Evolutionary conservation across 805 yeast genomes (phyloP).

Genomic region (Candida vaughaniae): DNA sequence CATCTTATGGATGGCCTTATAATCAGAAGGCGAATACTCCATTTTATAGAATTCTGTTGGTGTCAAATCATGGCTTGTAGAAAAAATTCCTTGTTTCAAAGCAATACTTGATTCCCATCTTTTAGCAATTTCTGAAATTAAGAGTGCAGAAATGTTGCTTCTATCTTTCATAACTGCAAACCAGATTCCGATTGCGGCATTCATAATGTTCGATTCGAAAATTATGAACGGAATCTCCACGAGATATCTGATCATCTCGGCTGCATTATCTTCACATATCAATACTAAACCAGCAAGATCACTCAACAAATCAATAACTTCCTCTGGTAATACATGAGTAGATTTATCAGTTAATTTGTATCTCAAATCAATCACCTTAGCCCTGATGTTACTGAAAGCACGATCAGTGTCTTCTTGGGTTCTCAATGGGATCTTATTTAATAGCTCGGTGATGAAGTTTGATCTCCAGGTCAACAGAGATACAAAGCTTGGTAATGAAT

Average conservation of each 20-base stretch:
- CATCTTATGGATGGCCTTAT: conserved; percentile 50
- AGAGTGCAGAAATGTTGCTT: conserved; percentile 53
- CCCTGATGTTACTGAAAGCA: conserved; percentile 27
- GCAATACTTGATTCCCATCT: conserved; percentile 69
- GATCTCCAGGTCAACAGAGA: conserved; percentile 76
- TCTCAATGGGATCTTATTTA: conserved; percentile 28
- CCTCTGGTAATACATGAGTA: conserved; percentile 17
- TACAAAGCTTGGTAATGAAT: conserved; percentile 69
- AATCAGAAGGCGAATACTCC: conserved; percentile 89
- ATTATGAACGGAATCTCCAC: conserved; percentile 70
- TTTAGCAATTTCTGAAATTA: conserved; percentile 66
- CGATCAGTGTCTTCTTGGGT: conserved; percentile 25
- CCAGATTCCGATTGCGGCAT: conserved; percentile 77
- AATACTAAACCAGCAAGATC: conserved; percentile 39
- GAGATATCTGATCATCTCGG: conserved; percentile 49
- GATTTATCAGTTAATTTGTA: conserved; percentile 11
- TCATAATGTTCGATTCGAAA: conserved; percentile 60
- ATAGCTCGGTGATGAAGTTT: conserved; percentile 33
- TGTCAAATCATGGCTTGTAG: conserved; percentile 50
- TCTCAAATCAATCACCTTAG: conserved; percentile 19
- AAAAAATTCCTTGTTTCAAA: conserved; percentile 62
- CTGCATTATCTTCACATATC: conserved; percentile 36
- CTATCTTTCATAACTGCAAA: conserved; percentile 69
- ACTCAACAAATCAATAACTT: conserved; percentile 45
- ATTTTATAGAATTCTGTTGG: conserved; percentile 67